Conservation (phyloP, 2,329 filamentous ascomycete genomes). For the Periconia digitata region DNA sequence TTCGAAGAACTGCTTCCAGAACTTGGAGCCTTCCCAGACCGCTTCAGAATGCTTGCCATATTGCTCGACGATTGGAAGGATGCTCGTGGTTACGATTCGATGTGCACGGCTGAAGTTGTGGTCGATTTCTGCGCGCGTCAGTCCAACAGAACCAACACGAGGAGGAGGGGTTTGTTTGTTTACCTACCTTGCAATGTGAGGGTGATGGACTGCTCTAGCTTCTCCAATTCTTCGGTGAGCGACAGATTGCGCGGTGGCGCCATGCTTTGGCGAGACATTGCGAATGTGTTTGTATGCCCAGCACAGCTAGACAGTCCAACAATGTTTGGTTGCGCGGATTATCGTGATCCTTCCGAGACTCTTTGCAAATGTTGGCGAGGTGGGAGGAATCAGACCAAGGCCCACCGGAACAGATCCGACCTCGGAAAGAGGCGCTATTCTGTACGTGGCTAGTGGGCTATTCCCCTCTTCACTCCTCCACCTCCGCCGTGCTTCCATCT, state of each 20-base stretch:
- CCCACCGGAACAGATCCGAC: no score
- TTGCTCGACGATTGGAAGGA: conserved; percentile 89
- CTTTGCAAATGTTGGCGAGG: no score
- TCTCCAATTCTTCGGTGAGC: conserved; percentile 92
- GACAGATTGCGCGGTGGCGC: conserved; percentile 64
- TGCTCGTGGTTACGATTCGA: conserved; percentile 90
- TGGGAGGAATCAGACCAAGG: no score
- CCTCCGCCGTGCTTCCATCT: conserved; percentile 3
- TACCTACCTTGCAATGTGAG: conserved; percentile 79
- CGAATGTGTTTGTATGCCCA: neutral
- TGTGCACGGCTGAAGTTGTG: conserved; percentile 97
- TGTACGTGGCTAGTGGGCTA: conserved; percentile 6
- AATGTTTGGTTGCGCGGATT: no score
- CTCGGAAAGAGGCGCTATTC: no score
- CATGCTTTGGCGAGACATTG: conserved; percentile 55
- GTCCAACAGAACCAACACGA: conserved; percentile 19
- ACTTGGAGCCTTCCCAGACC: conserved; percentile 98
- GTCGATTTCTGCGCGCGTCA: conserved; percentile 75
- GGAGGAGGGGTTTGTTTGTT: conserved; percentile 21
- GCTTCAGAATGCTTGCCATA: conserved; percentile 92
- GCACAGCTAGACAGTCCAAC: no score
- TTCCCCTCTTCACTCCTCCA: neutral
- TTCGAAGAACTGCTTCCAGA: conserved; percentile 99
- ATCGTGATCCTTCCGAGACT: no score
- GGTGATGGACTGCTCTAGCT: conserved; percentile 94